Evolutionary conservation across 768 basidiomycete genomes (phyloP), one percentile per base, ranked within the genome.

Genomic region (Scleroderma citrinum): DNA sequence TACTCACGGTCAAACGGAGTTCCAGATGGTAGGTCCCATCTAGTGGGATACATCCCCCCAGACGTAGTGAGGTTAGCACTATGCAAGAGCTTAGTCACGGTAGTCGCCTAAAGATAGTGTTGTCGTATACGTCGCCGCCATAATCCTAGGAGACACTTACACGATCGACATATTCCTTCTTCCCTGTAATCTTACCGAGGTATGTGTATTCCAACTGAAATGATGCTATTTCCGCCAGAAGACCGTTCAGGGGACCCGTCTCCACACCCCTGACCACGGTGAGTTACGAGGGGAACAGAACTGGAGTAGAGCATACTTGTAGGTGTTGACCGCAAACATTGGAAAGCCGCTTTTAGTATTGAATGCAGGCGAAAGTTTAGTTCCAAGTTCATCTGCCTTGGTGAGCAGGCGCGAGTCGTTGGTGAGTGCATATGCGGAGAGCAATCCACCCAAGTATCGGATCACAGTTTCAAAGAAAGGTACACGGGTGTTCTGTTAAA

Each of bases 381-480:
- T 68, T 2, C 80, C 92, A 16, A 97, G 80, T 47, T 93, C 86
- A 40, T 89, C 81, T 1, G 93, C 89, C 30, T 82, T 79, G 16
- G 72, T 64, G 32, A 92, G 75, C 46, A 88, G 74, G 2, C 85
- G 59, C 2, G 68, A 58, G 47, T 92, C 77, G 14, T 72, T 70
- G 1, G 87, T 82, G 2, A 96, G 70, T 5, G 92, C 83, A 58
- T 92, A 86, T 0, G 87, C 90, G 2, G 87, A 87, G 6, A 94
- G 75, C 1, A 94, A 71, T 6, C 93, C 94, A 3, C 92, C 93
- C 2, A 97, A 79, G 57, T 94, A 87, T 29, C 93, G 81, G 52
- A 96, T 96, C 36, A 87, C 80, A 0, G 91, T 94, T 70, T 94
- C 88, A 52, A 89, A 90, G 62, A 83, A 87, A 1, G 83, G 82